Base-by-base conservation (phyloP, 1,284 basidiomycete genomes). In the Termitomyces sp. region DNA sequence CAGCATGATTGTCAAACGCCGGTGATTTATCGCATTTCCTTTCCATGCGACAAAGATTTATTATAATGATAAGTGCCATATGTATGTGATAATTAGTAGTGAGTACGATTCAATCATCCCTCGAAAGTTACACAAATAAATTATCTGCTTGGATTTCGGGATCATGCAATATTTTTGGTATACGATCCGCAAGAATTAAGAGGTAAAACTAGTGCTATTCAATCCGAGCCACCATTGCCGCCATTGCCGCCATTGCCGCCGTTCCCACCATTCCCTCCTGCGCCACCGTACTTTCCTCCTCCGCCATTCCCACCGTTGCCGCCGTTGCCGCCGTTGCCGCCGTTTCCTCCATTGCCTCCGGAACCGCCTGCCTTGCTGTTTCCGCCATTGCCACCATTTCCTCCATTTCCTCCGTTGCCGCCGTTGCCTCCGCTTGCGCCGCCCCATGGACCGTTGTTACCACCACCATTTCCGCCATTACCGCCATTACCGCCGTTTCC, bases 391-490 rank as follows among this genome's bases (percentile, higher is more conserved):
- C 21, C 21, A 2, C 21, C 21, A 10, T 49, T 33, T 2, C 42
- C 24, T 2, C 46, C 52, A 7, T 43, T 48, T 9, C 46, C 51
- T 2, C 46, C 33, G 3, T 35, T 44, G 4, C 48, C 48, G 3
- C 48, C 48, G 0, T 24, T 24, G 5, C 21, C 21, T 2, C 21
- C 21, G 3, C 21, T 3, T 5, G 14, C 53, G 10, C 42, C 46
- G 8, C 5, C 21, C 21, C 21, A 24, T 24, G 21, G 5, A 10
- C 3, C 6, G 14, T 43, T 9, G 24, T 42, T 30, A n/a, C 47
- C 28, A 1, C 47, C 52, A 2, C 52, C 52, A 11, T 39, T 47
- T 18, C 16, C 37, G 3, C 52, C 52, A 28, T 49, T 35, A 1
- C 37, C 44, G 0, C 35, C 45, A 14, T 42, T 35, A 1, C 34